Percentiles rank a stretch among this genome's conserved stretches.
phyloP scores from a whole-genome alignment of 345 rosid genomes.

The Dimocarpus longan region DNA sequence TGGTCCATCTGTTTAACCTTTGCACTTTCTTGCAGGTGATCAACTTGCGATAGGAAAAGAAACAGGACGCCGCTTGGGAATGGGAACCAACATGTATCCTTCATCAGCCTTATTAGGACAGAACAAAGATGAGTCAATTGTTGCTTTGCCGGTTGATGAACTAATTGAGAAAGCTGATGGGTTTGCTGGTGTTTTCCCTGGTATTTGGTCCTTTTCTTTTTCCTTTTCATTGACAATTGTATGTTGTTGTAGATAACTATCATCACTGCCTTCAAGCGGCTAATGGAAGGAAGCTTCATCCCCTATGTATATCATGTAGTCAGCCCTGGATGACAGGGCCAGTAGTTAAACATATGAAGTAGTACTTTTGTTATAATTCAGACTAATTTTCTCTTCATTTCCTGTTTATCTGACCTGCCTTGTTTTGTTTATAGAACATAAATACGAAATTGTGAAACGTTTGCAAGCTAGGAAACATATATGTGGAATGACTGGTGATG shows the following conservation, averaged over 20 bases:
- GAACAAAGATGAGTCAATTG: slow-evolving; percentile 60
- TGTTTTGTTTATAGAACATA: slow-evolving; percentile 50
- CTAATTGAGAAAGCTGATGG: slow-evolving; percentile 67
- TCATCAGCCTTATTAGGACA: slow-evolving; percentile 67
- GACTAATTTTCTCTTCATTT: neutral
- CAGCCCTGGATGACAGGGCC: neutral
- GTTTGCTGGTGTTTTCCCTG: slow-evolving; percentile 74
- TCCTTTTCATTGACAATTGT: neutral
- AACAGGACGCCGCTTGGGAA: slow-evolving; percentile 71
- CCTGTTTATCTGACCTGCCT: slow-evolving; percentile 5
- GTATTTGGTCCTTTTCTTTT: slow-evolving; percentile 29
- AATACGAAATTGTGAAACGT: slow-evolving; percentile 71
- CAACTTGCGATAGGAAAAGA: slow-evolving; percentile 71
- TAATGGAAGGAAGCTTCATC: neutral
- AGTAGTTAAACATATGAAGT: neutral
- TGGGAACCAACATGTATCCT: slow-evolving; percentile 77
- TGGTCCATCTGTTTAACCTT: neutral
- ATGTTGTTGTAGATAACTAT: neutral
- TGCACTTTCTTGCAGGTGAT: slow-evolving; percentile 40
- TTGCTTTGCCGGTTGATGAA: slow-evolving; percentile 61
- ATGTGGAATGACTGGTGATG: slow-evolving; percentile 67
- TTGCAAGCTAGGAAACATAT: slow-evolving; percentile 73
- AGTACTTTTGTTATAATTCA: neutral
- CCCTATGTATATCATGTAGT: neutral
- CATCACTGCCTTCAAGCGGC: neutral